Evolutionary conservation across 2,329 filamentous ascomycete species (phyloP).

Genomic region (Ophiostoma sp.): DNA sequence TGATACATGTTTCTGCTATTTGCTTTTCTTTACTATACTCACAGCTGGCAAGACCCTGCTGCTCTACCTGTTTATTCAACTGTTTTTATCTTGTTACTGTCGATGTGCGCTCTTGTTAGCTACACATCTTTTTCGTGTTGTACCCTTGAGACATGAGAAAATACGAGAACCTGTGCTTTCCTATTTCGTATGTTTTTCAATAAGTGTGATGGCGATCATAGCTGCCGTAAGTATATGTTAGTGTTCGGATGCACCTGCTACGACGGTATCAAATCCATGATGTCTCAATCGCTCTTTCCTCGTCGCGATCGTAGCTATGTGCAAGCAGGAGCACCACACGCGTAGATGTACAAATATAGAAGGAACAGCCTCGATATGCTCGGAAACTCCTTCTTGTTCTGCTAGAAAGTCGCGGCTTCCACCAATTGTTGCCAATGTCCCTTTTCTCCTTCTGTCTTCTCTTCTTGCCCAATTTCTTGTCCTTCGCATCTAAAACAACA

Average conservation of each 20-base stretch:
- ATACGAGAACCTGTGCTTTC: not conserved
- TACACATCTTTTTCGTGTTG: not conserved
- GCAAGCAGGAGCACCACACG: not conserved
- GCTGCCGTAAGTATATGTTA: not conserved
- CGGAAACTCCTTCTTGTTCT: conserved; percentile 15
- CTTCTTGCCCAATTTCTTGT: not conserved
- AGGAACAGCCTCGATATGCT: not conserved
- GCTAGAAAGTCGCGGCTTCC: not conserved
- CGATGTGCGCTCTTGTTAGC: not conserved
- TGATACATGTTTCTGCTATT: not conserved
- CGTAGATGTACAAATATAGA: not conserved
- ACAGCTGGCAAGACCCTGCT: not conserved
- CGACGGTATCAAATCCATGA: not conserved
- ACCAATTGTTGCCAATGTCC: not conserved
- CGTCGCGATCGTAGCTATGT: not conserved
- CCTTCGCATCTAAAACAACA: not conserved
- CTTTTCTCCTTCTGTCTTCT: not conserved
- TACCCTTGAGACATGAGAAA: not conserved
- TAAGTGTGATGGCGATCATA: not conserved
- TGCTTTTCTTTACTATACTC: not conserved
- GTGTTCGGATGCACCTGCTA: not conserved
- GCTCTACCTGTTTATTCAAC: not conserved
- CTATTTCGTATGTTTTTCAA: not conserved
- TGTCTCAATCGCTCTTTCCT: not conserved
- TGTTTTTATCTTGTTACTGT: not conserved